These are phyloP conservation scores for Penicillium sp. DNA, from an alignment of 2,329 filamentous ascomycete genomes.

Conservation along the genomic window DNA sequence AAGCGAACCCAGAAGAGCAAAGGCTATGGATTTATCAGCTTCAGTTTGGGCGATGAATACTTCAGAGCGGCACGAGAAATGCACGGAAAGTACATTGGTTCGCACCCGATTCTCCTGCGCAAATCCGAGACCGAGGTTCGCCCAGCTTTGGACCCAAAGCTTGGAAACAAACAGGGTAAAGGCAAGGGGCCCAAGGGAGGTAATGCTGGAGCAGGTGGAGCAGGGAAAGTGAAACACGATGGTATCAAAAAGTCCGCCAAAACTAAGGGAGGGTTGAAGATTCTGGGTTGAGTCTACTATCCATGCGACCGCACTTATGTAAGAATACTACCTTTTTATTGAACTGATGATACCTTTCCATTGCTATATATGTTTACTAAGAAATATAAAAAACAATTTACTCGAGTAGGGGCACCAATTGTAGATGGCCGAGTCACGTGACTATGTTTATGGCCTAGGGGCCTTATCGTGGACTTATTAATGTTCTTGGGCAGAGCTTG, in stretches of 20 bases:
- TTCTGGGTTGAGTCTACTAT: slow-evolving; percentile 38
- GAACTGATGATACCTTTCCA: no score
- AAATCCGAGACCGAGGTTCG: slow-evolving; percentile 92
- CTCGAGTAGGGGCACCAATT: no score
- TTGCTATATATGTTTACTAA: background rate
- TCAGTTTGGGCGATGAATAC: slow-evolving; percentile 91
- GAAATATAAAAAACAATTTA: background rate
- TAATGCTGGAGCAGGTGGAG: slow-evolving; percentile 17
- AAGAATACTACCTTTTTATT: background rate
- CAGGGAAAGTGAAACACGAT: slow-evolving; percentile 41
- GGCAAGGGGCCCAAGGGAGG: slow-evolving; percentile 30
- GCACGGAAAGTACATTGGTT: slow-evolving; percentile 99
- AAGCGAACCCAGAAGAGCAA: slow-evolving; percentile 96
- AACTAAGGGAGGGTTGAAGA: slow-evolving; percentile 46
- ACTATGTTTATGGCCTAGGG: background rate
- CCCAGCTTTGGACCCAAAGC: slow-evolving; percentile 65
- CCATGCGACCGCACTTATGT: background rate
- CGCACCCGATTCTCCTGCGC: slow-evolving; percentile 83
- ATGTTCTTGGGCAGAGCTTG: no score
- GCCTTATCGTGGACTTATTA: no score
- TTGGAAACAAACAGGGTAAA: slow-evolving; percentile 54
- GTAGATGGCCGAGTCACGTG: background rate
- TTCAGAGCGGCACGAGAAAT: slow-evolving; percentile 96
- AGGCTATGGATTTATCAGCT: slow-evolving; percentile 94
- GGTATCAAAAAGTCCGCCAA: slow-evolving; percentile 48